Evolutionary conservation across 1,139 yeast genomes (phyloP).

Genomic region (Debaryomycetaceae sp.): DNA sequence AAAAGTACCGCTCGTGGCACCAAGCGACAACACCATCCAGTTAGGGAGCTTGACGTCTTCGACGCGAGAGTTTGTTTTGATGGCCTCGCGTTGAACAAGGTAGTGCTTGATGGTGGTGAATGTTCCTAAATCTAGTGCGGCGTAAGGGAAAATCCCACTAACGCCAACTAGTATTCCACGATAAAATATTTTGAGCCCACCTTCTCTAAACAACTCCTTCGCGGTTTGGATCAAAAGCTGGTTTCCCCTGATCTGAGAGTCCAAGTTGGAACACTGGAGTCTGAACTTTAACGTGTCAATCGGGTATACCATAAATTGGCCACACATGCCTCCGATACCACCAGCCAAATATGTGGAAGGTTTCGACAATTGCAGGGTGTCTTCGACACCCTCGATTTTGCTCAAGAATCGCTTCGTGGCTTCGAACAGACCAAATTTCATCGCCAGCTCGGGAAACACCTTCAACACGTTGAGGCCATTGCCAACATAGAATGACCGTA

Average conservation of each 20-base stretch:
- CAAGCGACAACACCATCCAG: slow-evolving; percentile 76
- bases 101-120: slow-evolving; percentile 81
- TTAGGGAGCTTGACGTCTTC: slow-evolving; percentile 76
- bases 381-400: slow-evolving; percentile 71
- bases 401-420: slow-evolving; percentile 75
- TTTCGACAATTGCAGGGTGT: slow-evolving; percentile 68
- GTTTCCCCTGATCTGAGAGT: slow-evolving; percentile 55
- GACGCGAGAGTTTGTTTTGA: slow-evolving; percentile 40
- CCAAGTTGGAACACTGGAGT: slow-evolving; percentile 72
- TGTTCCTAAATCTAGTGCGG: slow-evolving; percentile 93
- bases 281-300: slow-evolving; percentile 92
- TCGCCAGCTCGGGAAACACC: slow-evolving; percentile 96
- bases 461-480: slow-evolving; percentile 90
- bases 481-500: slow-evolving; percentile 86
- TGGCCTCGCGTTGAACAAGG: slow-evolving; percentile 64
- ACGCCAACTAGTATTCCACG: slow-evolving; percentile 86
- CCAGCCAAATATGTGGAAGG: slow-evolving; percentile 85
- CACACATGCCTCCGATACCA: slow-evolving; percentile 91
- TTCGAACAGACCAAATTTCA: slow-evolving; percentile 95
- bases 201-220: slow-evolving; percentile 68
- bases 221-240: slow-evolving; percentile 64
- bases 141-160: slow-evolving; percentile 94
- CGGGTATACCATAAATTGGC: slow-evolving; percentile 91
- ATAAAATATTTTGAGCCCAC: slow-evolving; percentile 76
- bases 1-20: slow-evolving; percentile 91